Base-by-base conservation (phyloP, 495 filamentous ascomycete genomes). In the Penicillium dipodomyicola region DNA sequence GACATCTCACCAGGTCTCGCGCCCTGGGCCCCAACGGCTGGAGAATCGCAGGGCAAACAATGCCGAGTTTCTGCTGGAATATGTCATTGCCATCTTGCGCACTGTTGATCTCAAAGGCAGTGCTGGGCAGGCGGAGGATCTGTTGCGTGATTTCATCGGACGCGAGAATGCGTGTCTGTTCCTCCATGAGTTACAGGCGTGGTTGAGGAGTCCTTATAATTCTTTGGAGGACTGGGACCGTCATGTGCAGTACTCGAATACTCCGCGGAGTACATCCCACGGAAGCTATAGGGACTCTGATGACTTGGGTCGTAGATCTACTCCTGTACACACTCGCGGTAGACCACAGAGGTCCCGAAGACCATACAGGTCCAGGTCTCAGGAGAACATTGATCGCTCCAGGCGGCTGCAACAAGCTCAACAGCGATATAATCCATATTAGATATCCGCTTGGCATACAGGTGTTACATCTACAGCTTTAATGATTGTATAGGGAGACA, bases 61-160 rank as follows among this genome's bases (percentile, higher is more conserved):
- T 68, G 85, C 89, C 12, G 93, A 96, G 64, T 98, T 96, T 56
- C 67, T 98, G 23, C 83, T 96, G 20, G 91, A 94, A 61, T 96
- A 96, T 63, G 83, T 95, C 53, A 72, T 97, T 45, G 89, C 89
- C 32, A 92, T 98, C 44, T 74, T 98, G 39, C 95, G 91, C 62
- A 91, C 88, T 0, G 86, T 96, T 19, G 93, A 98, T 67, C 80
- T 94, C n/a, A 92, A 92, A 65, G 89, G 85, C 9, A 88, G 87
- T 64, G 81, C 82, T 12, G 91, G 92, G 5, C 87, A 93, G 57
- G 91, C 94, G 0, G 91, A 96, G 67, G 87, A 91, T 33, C 85
- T 97, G 75, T 69, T 97, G n/a, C 73, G 84, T 15, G 93, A 96
- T 37, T 96, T 92, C 59, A 65, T 98, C 0, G 92, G 91, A 3